These are phyloP conservation scores for Penicillium soppii DNA, from an alignment of 495 filamentous ascomycete genomes.

Conservation along the genomic window DNA sequence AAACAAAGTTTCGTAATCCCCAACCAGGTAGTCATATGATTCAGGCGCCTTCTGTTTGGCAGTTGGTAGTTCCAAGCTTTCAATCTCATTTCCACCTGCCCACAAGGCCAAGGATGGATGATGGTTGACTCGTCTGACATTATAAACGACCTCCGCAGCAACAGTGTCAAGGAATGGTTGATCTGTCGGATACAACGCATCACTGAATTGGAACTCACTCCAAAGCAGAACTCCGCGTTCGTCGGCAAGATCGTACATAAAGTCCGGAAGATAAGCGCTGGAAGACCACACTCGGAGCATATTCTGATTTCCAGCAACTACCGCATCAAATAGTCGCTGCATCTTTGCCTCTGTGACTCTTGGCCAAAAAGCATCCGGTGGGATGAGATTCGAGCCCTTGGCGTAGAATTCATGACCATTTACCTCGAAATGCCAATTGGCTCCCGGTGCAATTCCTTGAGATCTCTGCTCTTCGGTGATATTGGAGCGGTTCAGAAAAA, in stretches of 20 bases:
- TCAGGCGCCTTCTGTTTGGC: conserved; percentile 48
- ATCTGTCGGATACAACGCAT: conserved; percentile 61
- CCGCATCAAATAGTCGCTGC: conserved; percentile 54
- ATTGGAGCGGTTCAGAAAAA: conserved; percentile 60
- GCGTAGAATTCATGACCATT: conserved; percentile 69
- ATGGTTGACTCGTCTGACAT: conserved; percentile 63
- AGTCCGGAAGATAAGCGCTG: conserved; percentile 64
- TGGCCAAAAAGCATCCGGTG: conserved; percentile 67
- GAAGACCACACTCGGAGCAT: conserved; percentile 70
- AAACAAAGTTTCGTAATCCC: conserved; percentile 63
- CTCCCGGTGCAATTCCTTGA: conserved; percentile 59
- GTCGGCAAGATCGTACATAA: conserved; percentile 68
- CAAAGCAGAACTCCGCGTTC: conserved; percentile 64
- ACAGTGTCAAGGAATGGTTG: conserved; percentile 58
- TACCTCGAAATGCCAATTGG: conserved; percentile 69
- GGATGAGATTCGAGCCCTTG: conserved; percentile 67
- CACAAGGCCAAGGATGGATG: conserved; percentile 68
- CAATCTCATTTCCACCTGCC: conserved; percentile 68
- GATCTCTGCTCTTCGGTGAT: conserved; percentile 58
- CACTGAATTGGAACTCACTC: conserved; percentile 68
- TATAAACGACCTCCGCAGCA: conserved; percentile 57
- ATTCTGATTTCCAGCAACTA: conserved; percentile 61
- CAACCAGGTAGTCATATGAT: conserved; percentile 43
- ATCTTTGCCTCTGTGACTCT: conserved; percentile 56
- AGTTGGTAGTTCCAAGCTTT: conserved; percentile 51